Evolutionary conservation across 257 asterid species (phyloP).

Genomic region (Capsicum pubescens): DNA sequence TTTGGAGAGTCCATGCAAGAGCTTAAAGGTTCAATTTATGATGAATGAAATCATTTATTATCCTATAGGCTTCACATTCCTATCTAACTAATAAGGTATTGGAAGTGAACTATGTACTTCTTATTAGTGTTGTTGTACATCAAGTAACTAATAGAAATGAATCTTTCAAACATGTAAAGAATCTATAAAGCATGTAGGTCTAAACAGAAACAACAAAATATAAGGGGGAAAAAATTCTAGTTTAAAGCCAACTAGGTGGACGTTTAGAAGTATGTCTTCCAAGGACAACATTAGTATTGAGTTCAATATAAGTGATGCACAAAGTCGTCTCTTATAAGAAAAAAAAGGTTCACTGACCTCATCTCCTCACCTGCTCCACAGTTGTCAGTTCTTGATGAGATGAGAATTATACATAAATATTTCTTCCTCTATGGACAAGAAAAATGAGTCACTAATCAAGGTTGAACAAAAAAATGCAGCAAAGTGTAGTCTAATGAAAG

Average conservation of each 20-base stretch:
- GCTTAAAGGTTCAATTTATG: not conserved
- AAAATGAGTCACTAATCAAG: conserved; percentile 26
- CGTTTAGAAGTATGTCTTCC: not conserved
- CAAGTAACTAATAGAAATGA: not conserved
- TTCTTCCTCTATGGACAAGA: conserved; percentile 74
- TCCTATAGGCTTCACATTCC: not conserved
- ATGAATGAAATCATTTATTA: not conserved
- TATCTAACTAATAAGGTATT: conserved; percentile 6
- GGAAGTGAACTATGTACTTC: not conserved
- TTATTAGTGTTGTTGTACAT: not conserved
- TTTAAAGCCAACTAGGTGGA: conserved; percentile 1
- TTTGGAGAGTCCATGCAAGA: not conserved
- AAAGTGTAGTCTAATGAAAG: not conserved
- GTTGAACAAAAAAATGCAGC: not conserved
- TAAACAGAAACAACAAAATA: not conserved
- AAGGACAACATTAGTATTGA: not conserved
- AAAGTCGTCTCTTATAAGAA: not conserved
- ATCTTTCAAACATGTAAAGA: not conserved
- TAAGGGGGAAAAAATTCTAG: not conserved
- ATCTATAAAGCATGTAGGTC: not conserved
- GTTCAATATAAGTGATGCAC: conserved; percentile 15
- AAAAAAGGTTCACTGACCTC: conserved; percentile 63
- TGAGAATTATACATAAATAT: conserved; percentile 92
- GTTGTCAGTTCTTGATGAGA: conserved; percentile 97
- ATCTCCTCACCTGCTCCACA: conserved; percentile 90